Conservation (phyloP, 176 grass and related monocot species). For the Aegilops longissima region DNA sequence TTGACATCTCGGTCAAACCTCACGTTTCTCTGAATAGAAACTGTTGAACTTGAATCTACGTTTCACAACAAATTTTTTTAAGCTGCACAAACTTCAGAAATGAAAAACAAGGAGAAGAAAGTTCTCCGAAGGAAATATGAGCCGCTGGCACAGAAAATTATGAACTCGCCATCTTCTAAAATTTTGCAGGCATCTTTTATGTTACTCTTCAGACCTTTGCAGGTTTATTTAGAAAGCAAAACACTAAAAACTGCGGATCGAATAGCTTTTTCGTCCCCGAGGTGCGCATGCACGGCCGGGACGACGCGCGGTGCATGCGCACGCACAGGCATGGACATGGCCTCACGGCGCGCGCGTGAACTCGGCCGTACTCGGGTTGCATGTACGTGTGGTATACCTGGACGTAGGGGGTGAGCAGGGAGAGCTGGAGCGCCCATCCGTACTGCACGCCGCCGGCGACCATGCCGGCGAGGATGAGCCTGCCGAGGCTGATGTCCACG, state of each 20-base stretch:
- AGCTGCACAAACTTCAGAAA: background rate
- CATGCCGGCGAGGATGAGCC: conserved; percentile 67
- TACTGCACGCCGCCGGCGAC: conserved; percentile 94
- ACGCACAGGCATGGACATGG: background rate
- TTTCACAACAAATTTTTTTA: background rate
- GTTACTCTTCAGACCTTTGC: background rate
- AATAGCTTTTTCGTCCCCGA: background rate
- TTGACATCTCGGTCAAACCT: background rate
- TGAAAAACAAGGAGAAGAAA: background rate
- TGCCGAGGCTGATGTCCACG: conserved; percentile 43
- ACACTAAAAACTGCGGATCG: background rate
- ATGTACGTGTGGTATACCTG: conserved; percentile 46
- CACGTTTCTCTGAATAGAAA: background rate
- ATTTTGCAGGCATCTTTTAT: background rate
- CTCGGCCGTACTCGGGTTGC: background rate
- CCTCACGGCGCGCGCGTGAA: background rate
- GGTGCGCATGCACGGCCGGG: background rate
- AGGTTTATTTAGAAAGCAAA: background rate
- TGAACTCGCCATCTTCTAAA: background rate
- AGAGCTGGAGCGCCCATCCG: conserved; percentile 90
- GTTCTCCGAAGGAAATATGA: background rate
- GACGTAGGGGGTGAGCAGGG: conserved; percentile 93
- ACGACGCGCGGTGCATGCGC: background rate
- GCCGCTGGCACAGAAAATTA: background rate
- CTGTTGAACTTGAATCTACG: background rate